Conservation (phyloP, 2,329 filamentous ascomycete species). For the Aspergillus sp. region DNA sequence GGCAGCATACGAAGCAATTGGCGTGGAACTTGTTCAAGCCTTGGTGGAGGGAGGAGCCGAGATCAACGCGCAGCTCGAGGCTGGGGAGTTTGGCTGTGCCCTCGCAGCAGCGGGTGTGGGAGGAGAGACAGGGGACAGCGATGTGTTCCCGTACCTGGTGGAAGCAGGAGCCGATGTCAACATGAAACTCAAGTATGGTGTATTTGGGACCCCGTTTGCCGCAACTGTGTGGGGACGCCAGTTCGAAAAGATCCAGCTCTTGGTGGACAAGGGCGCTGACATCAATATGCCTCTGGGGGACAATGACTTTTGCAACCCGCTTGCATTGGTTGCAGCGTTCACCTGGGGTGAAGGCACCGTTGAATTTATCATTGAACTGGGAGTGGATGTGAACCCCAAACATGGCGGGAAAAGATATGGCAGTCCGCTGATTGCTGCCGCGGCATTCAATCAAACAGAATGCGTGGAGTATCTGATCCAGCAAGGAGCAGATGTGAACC, state of each 20-base stretch:
- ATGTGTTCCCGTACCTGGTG: not conserved
- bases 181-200: not conserved
- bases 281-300: conserved; percentile 1
- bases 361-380: not conserved
- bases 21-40: not conserved
- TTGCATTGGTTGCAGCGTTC: not conserved
- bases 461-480: not conserved
- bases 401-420: not conserved
- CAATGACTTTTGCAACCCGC: not conserved
- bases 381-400: not conserved
- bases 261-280: conserved; percentile 7
- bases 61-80: not conserved
- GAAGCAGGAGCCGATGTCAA: not conserved
- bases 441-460: not conserved
- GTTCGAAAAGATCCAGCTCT: not conserved
- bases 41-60: conserved; percentile 7
- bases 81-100: conserved; percentile 1
- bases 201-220: not conserved
- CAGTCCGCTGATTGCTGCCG: not conserved
- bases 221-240: not conserved
- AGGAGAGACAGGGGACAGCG: not conserved
- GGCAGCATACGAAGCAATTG: not conserved
- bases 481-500: not conserved
- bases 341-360: not conserved
- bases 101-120: not conserved